A percentile compares a stretch with the other conserved stretches of the same genome.
Conservation (phyloP, 306 rosid genomes). For the Glycine latifolia region DNA sequence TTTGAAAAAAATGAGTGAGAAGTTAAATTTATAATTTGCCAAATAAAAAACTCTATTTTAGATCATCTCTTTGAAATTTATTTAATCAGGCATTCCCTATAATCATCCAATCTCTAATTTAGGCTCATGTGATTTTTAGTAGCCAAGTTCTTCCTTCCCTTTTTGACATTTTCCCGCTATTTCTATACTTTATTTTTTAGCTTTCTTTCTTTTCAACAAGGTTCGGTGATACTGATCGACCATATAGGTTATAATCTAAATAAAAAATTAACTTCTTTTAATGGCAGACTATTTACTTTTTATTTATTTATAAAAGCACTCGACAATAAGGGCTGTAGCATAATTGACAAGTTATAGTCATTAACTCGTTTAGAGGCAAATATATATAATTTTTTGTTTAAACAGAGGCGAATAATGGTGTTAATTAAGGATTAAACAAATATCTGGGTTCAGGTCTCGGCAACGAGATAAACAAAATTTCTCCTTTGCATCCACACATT, state of each 20-base stretch:
- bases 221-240: slow-evolving; percentile 5
- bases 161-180: slow-evolving; percentile 32
- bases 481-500: background rate
- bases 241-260: slow-evolving; percentile 32
- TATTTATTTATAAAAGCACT: slow-evolving; percentile 39
- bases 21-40: background rate
- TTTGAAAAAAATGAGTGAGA: too few species aligned
- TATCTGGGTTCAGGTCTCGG: background rate
- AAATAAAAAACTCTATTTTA: background rate
- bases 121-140: background rate
- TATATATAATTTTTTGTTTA: too few species aligned
- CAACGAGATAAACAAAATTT: background rate
- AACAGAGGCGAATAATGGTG: slow-evolving; percentile 9
- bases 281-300: slow-evolving; percentile 28
- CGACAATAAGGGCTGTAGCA: slow-evolving; percentile 34
- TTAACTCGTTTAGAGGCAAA: background rate
- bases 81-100: background rate
- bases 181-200: background rate
- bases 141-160: slow-evolving; percentile 36
- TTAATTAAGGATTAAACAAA: background rate
- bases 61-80: background rate
- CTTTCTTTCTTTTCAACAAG: slow-evolving; percentile 18
- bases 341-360: slow-evolving; percentile 43
- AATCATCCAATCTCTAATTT: background rate
- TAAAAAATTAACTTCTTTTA: slow-evolving; percentile 45